Evolutionary conservation across 768 basidiomycete genomes (phyloP).

Genomic region (Cystobasidium onofrii): DNA sequence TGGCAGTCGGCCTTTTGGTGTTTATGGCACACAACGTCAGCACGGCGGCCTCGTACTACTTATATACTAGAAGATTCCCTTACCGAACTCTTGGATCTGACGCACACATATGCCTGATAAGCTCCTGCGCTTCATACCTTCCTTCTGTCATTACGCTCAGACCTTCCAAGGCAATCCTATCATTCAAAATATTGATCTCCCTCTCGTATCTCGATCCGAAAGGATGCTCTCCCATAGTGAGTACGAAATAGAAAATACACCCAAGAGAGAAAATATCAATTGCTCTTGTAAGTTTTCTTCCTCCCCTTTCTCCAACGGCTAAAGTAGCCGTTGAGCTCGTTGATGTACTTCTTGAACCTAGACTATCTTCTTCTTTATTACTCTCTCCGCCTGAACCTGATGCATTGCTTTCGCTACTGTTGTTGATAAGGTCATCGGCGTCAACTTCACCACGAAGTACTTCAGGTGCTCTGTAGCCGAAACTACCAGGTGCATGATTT

Average conservation of each 20-base stretch:
- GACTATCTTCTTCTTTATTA: background rate
- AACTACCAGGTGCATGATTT: slow-evolving; percentile 83
- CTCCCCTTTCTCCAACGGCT: slow-evolving; percentile 51
- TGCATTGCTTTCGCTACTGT: background rate
- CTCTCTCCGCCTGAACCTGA: background rate
- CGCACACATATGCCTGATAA: slow-evolving; percentile 71
- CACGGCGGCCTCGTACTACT: too few relatives aligned
- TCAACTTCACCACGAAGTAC: slow-evolving; percentile 89
- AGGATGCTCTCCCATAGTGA: slow-evolving; percentile 84
- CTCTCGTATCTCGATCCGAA: slow-evolving; percentile 88
- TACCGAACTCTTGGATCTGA: slow-evolving; percentile 68
- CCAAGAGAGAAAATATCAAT: slow-evolving; percentile 96
- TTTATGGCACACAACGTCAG: too few relatives aligned
- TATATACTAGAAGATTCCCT: too few relatives aligned
- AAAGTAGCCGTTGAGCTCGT: slow-evolving; percentile 45
- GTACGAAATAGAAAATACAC: slow-evolving; percentile 75
- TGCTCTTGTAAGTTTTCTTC: slow-evolving; percentile 74
- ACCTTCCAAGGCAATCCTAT: slow-evolving; percentile 61
- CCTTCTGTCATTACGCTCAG: slow-evolving; percentile 82
- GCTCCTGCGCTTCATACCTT: slow-evolving; percentile 74
- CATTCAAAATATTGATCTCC: slow-evolving; percentile 85
- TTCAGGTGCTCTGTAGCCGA: slow-evolving; percentile 97
- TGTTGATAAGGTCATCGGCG: slow-evolving; percentile 58
- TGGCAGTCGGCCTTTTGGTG: slow-evolving; percentile 75
- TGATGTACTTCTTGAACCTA: background rate